Conservation (phyloP, 148 eudicot genomes). For the Agrostemma githago region DNA sequence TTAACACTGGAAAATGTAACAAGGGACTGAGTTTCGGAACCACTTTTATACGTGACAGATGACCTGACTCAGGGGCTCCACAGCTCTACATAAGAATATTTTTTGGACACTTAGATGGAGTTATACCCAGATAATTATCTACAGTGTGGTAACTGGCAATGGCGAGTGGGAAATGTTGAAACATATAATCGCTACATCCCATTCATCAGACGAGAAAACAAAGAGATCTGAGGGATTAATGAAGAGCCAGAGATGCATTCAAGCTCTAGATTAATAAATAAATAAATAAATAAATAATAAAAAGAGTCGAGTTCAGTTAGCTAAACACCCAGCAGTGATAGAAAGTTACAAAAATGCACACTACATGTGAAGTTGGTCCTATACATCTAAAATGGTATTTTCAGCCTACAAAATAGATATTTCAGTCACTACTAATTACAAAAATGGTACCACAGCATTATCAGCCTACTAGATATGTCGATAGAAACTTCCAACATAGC, state of each 20-base stretch:
- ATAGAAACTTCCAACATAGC: background rate
- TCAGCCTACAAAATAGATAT: background rate
- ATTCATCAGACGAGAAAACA: background rate
- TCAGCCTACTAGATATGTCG: background rate
- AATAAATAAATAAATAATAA: background rate
- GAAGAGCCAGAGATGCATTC: background rate
- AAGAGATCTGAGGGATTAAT: background rate
- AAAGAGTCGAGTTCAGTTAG: background rate
- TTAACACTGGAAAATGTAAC: background rate
- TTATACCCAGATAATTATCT: background rate
- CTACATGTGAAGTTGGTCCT: background rate
- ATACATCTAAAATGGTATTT: too few relatives aligned
- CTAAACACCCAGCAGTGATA: background rate
- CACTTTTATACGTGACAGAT: background rate
- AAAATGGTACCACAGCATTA: background rate
- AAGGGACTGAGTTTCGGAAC: background rate
- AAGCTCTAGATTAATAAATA: background rate
- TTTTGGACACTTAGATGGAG: background rate
- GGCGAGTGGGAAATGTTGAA: background rate
- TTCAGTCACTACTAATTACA: background rate
- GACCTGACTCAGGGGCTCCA: too few relatives aligned
- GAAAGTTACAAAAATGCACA: background rate
- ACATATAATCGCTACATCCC: background rate
- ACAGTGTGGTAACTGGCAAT: background rate
- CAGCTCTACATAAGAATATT: background rate